Percentiles rank a stretch among this genome's conserved stretches.
phyloP scores from a whole-genome alignment of 306 rosid genomes.

The Quercus bicolor region DNA sequence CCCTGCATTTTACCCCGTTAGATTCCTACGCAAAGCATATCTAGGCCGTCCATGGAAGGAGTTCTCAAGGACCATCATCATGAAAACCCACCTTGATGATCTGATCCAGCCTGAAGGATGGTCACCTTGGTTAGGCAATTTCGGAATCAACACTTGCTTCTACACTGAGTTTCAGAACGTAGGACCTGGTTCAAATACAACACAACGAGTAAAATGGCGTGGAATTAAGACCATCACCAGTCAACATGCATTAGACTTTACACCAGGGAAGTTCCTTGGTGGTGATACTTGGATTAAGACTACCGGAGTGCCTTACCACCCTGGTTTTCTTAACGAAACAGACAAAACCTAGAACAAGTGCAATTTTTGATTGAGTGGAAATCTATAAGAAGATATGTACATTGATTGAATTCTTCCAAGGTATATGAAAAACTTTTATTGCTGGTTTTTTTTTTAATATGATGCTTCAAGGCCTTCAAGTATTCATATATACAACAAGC shows the following conservation, averaged over 20 bases:
- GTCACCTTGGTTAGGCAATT: slow-evolving; percentile 52
- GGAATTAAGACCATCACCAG: slow-evolving; percentile 51
- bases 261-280: slow-evolving; percentile 26
- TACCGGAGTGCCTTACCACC: slow-evolving; percentile 41
- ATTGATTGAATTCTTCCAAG: too few relatives aligned
- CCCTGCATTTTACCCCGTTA: slow-evolving; percentile 27
- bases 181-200: slow-evolving; percentile 51
- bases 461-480: too few relatives aligned
- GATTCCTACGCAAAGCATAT: slow-evolving; percentile 39
- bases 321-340: slow-evolving; percentile 18
- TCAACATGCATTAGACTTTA: slow-evolving; percentile 9
- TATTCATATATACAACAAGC: too few relatives aligned
- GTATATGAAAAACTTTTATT: too few relatives aligned
- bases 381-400: too few relatives aligned
- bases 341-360: too few relatives aligned
- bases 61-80: slow-evolving; percentile 61
- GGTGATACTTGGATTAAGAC: slow-evolving; percentile 58
- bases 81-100: slow-evolving; percentile 63
- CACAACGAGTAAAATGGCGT: slow-evolving; percentile 55
- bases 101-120: slow-evolving; percentile 67
- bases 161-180: slow-evolving; percentile 46
- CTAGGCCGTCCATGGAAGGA: slow-evolving; percentile 82
- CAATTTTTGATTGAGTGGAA: too few relatives aligned
- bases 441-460: too few relatives aligned
- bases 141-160: slow-evolving; percentile 47